These are phyloP conservation scores for Fusarium liriodendri DNA, from an alignment of 2,329 filamentous ascomycete species.

Conservation along the genomic window DNA sequence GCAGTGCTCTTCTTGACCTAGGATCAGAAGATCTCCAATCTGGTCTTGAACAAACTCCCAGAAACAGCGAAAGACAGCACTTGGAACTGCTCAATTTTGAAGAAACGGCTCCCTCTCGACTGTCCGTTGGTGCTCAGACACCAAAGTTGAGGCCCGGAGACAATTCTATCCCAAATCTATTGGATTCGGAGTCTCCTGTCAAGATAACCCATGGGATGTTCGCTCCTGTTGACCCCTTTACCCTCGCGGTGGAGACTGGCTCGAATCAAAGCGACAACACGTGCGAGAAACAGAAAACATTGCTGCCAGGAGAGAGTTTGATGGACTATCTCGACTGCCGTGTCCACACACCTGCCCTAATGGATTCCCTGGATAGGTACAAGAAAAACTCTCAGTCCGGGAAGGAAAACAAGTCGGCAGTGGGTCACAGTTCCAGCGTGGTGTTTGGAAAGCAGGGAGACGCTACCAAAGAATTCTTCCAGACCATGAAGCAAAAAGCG, in stretches of 20 bases:
- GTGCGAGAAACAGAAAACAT: not conserved
- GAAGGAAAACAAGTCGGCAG: not conserved
- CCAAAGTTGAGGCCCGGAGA: not conserved
- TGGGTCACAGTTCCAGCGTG: conserved; percentile 1
- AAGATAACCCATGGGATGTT: conserved; percentile 9
- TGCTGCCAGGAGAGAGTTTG: conserved; percentile 4
- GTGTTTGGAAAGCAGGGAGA: conserved; percentile 22
- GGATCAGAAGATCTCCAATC: not conserved
- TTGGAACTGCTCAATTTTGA: not conserved
- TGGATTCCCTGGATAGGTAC: conserved; percentile 17
- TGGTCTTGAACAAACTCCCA: not conserved
- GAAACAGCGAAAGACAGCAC: too few relatives aligned
- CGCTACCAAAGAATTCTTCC: conserved; percentile 13
- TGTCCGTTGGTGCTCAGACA: not conserved
- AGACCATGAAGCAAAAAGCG: conserved; percentile 41
- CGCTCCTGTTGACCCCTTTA: not conserved
- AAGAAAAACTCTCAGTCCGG: not conserved
- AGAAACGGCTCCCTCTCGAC: not conserved
- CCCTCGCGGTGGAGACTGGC: not conserved
- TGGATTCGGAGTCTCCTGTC: conserved; percentile 16
- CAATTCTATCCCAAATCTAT: not conserved
- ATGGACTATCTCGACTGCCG: conserved; percentile 27
- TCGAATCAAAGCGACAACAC: too few relatives aligned
- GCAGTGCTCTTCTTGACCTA: not conserved
- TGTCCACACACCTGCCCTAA: conserved; percentile 20